Conservation (phyloP, 2,329 filamentous ascomycete species). For the Colletotrichum brevisporum region DNA sequence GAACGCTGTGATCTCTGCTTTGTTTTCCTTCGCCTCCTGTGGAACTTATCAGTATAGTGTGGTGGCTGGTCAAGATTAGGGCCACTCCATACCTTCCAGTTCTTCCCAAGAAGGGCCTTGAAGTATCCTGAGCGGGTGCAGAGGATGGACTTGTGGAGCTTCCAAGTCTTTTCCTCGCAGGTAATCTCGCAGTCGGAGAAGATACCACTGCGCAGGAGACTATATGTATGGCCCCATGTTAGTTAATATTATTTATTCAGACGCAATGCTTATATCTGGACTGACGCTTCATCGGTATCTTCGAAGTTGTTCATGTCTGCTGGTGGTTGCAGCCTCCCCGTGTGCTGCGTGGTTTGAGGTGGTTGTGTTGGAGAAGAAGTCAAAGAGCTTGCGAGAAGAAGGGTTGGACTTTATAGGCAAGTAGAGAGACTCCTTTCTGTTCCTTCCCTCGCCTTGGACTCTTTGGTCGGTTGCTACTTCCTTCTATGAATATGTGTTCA, state of each 20-base stretch:
- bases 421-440: too few relatives aligned
- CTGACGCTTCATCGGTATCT: too few relatives aligned
- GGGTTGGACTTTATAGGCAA: too few relatives aligned
- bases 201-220: neutral
- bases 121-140: constrained; percentile 15
- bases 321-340: too few relatives aligned
- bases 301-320: too few relatives aligned
- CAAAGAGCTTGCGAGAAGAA: too few relatives aligned
- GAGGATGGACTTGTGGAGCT: constrained; percentile 6
- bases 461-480: too few relatives aligned
- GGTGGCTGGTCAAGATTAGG: neutral
- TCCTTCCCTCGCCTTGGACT: too few relatives aligned
- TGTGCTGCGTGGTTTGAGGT: too few relatives aligned
- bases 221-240: neutral
- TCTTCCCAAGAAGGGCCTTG: neutral
- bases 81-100: neutral
- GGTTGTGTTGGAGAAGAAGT: too few relatives aligned
- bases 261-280: neutral
- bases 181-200: constrained; percentile 8
- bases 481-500: too few relatives aligned
- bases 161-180: constrained; percentile 11
- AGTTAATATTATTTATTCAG: neutral
- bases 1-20: constrained; percentile 4
- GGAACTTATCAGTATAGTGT: too few relatives aligned
- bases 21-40: constrained; percentile 14